phyloP scores from a whole-genome alignment of 192 early-diverging fungal genomes.

The Entomortierella beljakovae region DNA sequence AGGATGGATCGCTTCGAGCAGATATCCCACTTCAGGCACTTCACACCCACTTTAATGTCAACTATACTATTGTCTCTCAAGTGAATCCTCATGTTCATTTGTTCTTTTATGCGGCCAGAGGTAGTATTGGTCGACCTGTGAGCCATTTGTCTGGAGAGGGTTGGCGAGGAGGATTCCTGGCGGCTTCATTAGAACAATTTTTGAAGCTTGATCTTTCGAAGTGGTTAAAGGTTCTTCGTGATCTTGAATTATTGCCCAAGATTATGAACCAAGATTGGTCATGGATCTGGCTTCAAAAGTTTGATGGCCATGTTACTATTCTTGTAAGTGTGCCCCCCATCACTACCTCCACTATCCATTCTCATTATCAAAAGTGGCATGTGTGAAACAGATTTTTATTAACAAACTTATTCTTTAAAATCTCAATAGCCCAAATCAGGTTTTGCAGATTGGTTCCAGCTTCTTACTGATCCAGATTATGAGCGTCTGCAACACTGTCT shows the following conservation, averaged over 20 bases:
- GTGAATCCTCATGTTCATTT: constrained; percentile 90
- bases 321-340: constrained; percentile 53
- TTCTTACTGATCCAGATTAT: constrained; percentile 74
- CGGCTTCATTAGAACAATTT: constrained; percentile 80
- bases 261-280: constrained; percentile 84
- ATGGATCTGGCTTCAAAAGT: constrained; percentile 87
- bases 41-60: constrained; percentile 84
- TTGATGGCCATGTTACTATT: constrained; percentile 92
- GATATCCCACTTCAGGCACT: constrained; percentile 84
- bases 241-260: constrained; percentile 82
- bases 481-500: constrained; percentile 68
- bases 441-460: constrained; percentile 70
- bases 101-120: constrained; percentile 89
- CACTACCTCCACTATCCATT: not conserved
- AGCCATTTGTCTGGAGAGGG: constrained; percentile 75
- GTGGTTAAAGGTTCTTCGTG: constrained; percentile 84
- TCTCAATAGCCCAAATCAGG: constrained; percentile 61
- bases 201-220: constrained; percentile 89
- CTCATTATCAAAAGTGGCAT: too few species aligned
- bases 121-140: constrained; percentile 80
- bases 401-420: not conserved
- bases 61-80: constrained; percentile 86
- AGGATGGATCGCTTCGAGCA: constrained; percentile 89
- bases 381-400: too few species aligned
- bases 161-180: constrained; percentile 94